Percentiles rank a stretch among this genome's conserved stretches.
These are phyloP conservation scores for Nemania diffusa DNA, from an alignment of 2,329 filamentous ascomycete species.

Conservation along the genomic window DNA sequence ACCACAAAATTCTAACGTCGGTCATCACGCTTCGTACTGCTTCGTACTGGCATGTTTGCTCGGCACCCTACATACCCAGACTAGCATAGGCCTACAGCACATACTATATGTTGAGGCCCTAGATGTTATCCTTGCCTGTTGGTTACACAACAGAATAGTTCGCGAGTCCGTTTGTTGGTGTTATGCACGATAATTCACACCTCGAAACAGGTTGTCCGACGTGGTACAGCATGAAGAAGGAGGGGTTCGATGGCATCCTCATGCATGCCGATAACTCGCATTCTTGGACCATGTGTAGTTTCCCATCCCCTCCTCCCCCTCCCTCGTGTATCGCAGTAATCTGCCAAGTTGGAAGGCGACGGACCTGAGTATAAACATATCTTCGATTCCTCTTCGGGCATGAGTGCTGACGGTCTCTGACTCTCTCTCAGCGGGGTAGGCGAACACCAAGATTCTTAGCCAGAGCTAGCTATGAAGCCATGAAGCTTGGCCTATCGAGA, in stretches of 20 bases:
- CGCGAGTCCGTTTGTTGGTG: background rate
- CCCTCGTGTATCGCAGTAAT: constrained; percentile 26
- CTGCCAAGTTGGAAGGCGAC: constrained; percentile 24
- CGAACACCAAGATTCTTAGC: constrained; percentile 25
- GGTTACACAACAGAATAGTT: constrained; percentile 9
- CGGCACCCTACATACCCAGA: no score
- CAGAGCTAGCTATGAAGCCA: constrained; percentile 31
- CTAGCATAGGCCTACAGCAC: no score
- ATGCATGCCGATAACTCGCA: background rate
- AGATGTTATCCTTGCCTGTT: background rate
- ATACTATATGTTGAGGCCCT: no score
- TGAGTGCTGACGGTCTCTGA: constrained; percentile 27
- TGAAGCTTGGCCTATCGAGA: constrained; percentile 33
- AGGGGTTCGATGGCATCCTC: background rate
- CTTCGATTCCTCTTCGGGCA: constrained; percentile 19
- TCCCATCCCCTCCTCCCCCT: background rate
- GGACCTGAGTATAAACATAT: constrained; percentile 21
- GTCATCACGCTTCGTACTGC: background rate
- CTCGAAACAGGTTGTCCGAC: background rate
- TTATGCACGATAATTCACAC: background rate
- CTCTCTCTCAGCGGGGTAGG: constrained; percentile 17
- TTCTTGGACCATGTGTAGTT: background rate
- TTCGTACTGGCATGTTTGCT: no score
- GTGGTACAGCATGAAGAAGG: background rate
- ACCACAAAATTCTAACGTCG: constrained; percentile 20